These are phyloP conservation scores for Termitomyces sp. DNA, from an alignment of 768 basidiomycete species.

Conservation along the genomic window DNA sequence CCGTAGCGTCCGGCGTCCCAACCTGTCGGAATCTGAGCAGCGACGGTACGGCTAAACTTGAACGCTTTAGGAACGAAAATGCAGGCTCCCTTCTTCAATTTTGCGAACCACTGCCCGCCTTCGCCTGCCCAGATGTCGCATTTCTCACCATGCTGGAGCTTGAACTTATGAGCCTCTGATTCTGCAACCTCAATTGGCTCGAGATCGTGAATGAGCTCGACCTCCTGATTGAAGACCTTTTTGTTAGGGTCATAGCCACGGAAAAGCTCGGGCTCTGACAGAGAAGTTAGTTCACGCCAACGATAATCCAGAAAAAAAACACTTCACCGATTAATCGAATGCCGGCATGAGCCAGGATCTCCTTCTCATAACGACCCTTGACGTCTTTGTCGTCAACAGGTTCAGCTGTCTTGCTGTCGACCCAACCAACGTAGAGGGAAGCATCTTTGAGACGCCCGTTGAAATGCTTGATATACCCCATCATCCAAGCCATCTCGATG, in stretches of 20 bases:
- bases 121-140: conserved; percentile 93
- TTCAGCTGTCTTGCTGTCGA: conserved; percentile 88
- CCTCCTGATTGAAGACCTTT: conserved; percentile 96
- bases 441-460: conserved; percentile 95
- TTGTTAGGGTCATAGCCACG: conserved; percentile 96
- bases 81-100: conserved; percentile 97
- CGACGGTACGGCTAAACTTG: conserved; percentile 91
- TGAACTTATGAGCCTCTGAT: conserved; percentile 91
- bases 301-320: not conserved
- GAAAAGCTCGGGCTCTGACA: conserved; percentile 92
- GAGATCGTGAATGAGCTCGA: conserved; percentile 94
- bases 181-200: conserved; percentile 94
- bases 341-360: conserved; percentile 87
- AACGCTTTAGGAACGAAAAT: conserved; percentile 93
- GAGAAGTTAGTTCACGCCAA: not conserved
- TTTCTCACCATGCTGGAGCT: conserved; percentile 93
- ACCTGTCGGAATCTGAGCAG: conserved; percentile 94
- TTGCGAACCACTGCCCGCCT: conserved; percentile 95
- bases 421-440: conserved; percentile 95
- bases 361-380: conserved; percentile 89
- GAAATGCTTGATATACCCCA: conserved; percentile 98
- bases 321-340: conserved; percentile 87
- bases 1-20: conserved; percentile 97
- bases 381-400: conserved; percentile 99
- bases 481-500: conserved; percentile 99